Conservation (phyloP, 176 grass and related monocot species). For the Phoenix dactylifera region DNA sequence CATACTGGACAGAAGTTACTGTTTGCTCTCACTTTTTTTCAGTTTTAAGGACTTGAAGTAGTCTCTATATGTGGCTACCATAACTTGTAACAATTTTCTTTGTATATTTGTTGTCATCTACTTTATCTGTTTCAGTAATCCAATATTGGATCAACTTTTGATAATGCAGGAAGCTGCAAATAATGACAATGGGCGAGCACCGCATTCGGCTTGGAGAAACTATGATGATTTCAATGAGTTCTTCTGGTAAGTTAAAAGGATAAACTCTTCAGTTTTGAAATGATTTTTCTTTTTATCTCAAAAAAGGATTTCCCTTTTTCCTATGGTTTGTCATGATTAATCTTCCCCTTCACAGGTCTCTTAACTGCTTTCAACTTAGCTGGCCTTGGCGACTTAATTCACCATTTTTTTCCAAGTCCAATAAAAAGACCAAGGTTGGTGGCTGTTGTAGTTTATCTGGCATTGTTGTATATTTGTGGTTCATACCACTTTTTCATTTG, state of each 20-base stretch:
- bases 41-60: too few relatives aligned
- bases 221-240: constrained; percentile 98
- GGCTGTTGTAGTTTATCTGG: not conserved
- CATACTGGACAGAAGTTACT: too few relatives aligned
- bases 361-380: constrained; percentile 43
- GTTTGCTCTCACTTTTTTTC: too few relatives aligned
- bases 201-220: constrained; percentile 98
- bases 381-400: constrained; percentile 70
- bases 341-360: constrained; percentile 47
- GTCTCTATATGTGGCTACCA: too few relatives aligned
- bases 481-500: too few relatives aligned
- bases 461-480: too few relatives aligned
- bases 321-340: not conserved
- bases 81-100: not conserved
- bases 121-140: not conserved
- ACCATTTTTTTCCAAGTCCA: constrained; percentile 71
- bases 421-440: constrained; percentile 44
- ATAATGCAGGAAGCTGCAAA: constrained; percentile 72
- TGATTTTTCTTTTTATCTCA: constrained; percentile 6
- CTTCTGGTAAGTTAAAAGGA: constrained; percentile 50
- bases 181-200: constrained; percentile 59
- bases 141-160: not conserved
- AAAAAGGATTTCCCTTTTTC: constrained; percentile 4
- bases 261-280: not conserved
- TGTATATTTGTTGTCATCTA: not conserved